Evolutionary conservation across 768 basidiomycete species (phyloP), one percentile per base, ranked within the genome.

Genomic region (Naematelia encephala): DNA sequence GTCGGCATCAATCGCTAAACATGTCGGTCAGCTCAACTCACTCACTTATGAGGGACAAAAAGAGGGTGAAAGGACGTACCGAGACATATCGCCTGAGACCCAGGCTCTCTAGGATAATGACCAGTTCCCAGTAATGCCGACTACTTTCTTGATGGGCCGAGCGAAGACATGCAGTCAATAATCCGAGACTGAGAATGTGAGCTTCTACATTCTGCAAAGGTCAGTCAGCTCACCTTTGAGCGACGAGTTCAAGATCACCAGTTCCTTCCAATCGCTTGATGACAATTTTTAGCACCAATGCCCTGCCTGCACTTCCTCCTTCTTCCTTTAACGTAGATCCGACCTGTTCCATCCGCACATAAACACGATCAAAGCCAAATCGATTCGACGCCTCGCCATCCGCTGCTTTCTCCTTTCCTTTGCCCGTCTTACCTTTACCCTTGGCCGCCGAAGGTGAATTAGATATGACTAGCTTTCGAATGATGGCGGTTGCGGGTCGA

Each of bases 401-500:
- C 16, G 23, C 22, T 25, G 2, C 19, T 19, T 49, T 46, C 16
- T 50, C 47, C 44, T 44, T 57, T 10, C 30, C 63, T 52, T 67
- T 70, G 11, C 46, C 61, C 43, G 56, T 62, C 54, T 61, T 70
- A 11, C 62, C 59, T 60, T 62, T 63, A 0, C 59, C 59, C 45
- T 56, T 61, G 42, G 4, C 25, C 42, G 25, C n/a, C 43, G 42
- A n/a, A 12, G 61, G 62, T 16, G 66, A 63, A 23, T 60, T 54
- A 2, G 70, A 68, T 19, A 70, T 70, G 58, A 74, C 63, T 2
- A 74, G 58, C 57, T 69, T 69, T 0, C 70, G 57, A 30, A 68
- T 43, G 47, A 73, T 72, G 4, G 69, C 66, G 5, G 76, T 72
- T 8, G 72, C 64, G 13, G 76, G 74, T 45, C 70, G 61, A 11